These are phyloP conservation scores for Aspergillus quadricinctus DNA, from an alignment of 2,329 filamentous ascomycete genomes.

Conservation along the genomic window DNA sequence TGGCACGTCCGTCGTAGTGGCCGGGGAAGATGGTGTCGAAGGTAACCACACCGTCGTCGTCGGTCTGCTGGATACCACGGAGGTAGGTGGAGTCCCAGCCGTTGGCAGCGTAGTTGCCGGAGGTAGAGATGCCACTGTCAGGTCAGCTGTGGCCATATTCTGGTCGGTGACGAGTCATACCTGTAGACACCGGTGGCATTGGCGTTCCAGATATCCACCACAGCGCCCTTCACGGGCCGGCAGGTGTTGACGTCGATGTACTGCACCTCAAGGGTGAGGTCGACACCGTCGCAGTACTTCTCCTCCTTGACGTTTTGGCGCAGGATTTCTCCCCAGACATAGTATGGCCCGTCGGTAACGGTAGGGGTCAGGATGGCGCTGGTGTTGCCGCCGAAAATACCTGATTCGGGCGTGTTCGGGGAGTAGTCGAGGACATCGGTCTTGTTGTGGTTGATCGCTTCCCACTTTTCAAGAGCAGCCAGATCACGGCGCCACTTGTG, in stretches of 20 bases:
- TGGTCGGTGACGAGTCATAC: conserved; percentile 12
- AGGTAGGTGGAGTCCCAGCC: conserved; percentile 43
- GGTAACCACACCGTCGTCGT: conserved; percentile 45
- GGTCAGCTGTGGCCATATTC: neutral
- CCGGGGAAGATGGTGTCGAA: conserved; percentile 48
- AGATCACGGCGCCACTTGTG: conserved; percentile 33
- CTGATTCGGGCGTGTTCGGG: conserved; percentile 24
- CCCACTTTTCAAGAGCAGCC: conserved; percentile 37
- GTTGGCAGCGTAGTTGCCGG: conserved; percentile 25
- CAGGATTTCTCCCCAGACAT: conserved; percentile 42
- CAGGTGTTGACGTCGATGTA: conserved; percentile 47
- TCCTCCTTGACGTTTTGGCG: conserved; percentile 40
- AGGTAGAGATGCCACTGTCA: conserved; percentile 22
- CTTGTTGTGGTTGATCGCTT: conserved; percentile 36
- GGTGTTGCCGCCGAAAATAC: conserved; percentile 41
- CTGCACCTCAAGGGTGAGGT: conserved; percentile 42
- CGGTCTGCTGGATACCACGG: conserved; percentile 46
- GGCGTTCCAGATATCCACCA: conserved; percentile 46
- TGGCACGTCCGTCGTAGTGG: conserved; percentile 45
- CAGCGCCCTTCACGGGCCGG: conserved; percentile 33
- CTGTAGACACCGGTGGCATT: conserved; percentile 47
- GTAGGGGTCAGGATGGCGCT: conserved; percentile 43
- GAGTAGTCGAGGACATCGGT: conserved; percentile 27
- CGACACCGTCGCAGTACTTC: conserved; percentile 36
- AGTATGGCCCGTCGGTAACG: conserved; percentile 44